phyloP scores from a whole-genome alignment of 306 rosid genomes.

The Myrica gale region DNA sequence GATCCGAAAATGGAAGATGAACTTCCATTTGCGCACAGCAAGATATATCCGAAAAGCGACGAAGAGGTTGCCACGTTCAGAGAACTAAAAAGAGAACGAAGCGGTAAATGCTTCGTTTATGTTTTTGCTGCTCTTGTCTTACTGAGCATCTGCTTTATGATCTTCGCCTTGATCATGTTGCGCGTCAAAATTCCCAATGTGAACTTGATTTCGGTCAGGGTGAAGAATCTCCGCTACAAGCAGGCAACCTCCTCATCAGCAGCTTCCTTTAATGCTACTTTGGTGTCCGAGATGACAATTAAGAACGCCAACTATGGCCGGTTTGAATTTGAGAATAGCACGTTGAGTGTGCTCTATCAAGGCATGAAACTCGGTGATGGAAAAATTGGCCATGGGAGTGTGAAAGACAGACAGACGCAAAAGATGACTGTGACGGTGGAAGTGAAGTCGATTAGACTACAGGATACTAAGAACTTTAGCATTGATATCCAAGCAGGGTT shows the following conservation, averaged over 20 bases:
- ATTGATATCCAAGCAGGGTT: constrained; percentile 34
- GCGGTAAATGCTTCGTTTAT: constrained; percentile 58
- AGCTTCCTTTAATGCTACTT: constrained; percentile 36
- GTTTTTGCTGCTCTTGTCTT: constrained; percentile 43
- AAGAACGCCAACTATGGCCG: constrained; percentile 55
- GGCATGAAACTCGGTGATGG: constrained; percentile 31
- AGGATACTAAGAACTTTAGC: constrained; percentile 18
- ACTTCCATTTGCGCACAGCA: constrained; percentile 24
- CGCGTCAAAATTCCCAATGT: constrained; percentile 40
- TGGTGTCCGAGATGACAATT: constrained; percentile 33
- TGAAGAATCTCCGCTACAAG: constrained; percentile 17
- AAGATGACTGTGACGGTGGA: constrained; percentile 26
- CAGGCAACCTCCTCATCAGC: constrained; percentile 16
- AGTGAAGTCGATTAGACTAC: constrained; percentile 21
- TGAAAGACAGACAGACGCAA: constrained; percentile 27
- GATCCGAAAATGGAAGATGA: constrained; percentile 33
- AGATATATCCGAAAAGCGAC: constrained; percentile 32
- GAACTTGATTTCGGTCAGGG: constrained; percentile 32
- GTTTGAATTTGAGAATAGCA: constrained; percentile 36
- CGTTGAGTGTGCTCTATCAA: constrained; percentile 25
- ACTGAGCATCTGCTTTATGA: constrained; percentile 29
- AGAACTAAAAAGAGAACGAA: constrained; percentile 34
- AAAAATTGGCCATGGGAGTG: constrained; percentile 19
- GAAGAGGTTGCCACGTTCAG: constrained; percentile 33
- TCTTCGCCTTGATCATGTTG: constrained; percentile 42